phyloP scores from a whole-genome alignment of 257 asterid species.

The Leonotis leonurus region DNA sequence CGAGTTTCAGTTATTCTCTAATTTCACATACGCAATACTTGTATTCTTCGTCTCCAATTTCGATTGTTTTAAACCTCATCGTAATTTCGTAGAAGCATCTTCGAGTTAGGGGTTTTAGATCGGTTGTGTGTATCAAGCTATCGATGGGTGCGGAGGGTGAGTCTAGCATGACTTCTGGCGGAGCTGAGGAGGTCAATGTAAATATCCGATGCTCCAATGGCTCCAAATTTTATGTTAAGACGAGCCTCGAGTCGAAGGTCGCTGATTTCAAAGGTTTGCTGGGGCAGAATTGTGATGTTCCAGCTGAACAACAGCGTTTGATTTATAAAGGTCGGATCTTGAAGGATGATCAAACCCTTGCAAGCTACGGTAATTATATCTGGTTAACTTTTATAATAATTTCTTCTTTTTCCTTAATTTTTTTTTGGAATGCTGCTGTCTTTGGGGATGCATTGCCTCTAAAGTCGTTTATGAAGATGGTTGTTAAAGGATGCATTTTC shows the following conservation, averaged over 20 bases:
- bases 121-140: conserved; percentile 4
- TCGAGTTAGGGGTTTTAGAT: conserved; percentile 18
- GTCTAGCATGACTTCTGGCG: conserved; percentile 22
- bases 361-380: conserved; percentile 40
- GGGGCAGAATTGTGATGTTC: conserved; percentile 45
- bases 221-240: conserved; percentile 45
- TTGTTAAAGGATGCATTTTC: background rate
- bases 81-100: background rate
- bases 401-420: background rate
- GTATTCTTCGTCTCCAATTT: background rate
- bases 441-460: background rate
- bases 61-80: background rate
- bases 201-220: conserved; percentile 58
- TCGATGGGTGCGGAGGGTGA: conserved; percentile 44
- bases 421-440: background rate
- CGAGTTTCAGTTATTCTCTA: too few relatives aligned
- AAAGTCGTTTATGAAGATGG: too few relatives aligned
- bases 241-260: conserved; percentile 44
- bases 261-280: conserved; percentile 39
- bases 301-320: conserved; percentile 54
- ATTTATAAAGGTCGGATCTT: conserved; percentile 59
- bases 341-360: conserved; percentile 54
- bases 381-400: background rate
- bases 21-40: background rate
- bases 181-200: conserved; percentile 39